Conservation (phyloP, 257 asterid species). For the Mitragyna speciosa region DNA sequence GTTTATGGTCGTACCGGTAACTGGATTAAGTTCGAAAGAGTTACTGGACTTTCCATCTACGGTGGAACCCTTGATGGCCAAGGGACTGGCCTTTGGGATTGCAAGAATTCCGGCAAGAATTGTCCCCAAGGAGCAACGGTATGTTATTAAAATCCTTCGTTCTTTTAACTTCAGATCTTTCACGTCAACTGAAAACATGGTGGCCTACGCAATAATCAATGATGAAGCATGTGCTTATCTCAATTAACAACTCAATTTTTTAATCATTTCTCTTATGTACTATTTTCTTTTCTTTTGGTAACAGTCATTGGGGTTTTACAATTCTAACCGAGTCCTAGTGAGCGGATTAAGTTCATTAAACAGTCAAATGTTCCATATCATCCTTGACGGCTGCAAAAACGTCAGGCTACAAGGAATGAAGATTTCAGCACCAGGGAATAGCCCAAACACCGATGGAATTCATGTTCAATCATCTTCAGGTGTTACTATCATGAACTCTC, state of each 20-base stretch:
- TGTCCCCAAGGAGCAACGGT: conserved; percentile 67
- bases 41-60: conserved; percentile 45
- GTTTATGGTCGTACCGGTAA: conserved; percentile 18
- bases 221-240: neutral
- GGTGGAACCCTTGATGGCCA: conserved; percentile 62
- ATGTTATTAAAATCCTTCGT: conserved; percentile 12
- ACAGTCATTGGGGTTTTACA: conserved; percentile 54
- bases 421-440: conserved; percentile 50
- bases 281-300: neutral
- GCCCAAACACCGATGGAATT: conserved; percentile 72
- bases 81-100: conserved; percentile 59
- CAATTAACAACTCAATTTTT: neutral
- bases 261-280: neutral
- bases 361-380: conserved; percentile 64
- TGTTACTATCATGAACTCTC: conserved; percentile 42
- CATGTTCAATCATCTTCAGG: conserved; percentile 43
- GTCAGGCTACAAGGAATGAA: conserved; percentile 34
- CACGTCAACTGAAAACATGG: too few relatives aligned
- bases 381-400: conserved; percentile 43
- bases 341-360: conserved; percentile 47
- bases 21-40: conserved; percentile 39
- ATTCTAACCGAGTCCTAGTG: conserved; percentile 46
- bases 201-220: neutral
- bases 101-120: conserved; percentile 39
- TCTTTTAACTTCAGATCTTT: neutral